These are phyloP conservation scores for Solanum microdontum DNA, from an alignment of 257 asterid genomes.

Conservation along the genomic window DNA sequence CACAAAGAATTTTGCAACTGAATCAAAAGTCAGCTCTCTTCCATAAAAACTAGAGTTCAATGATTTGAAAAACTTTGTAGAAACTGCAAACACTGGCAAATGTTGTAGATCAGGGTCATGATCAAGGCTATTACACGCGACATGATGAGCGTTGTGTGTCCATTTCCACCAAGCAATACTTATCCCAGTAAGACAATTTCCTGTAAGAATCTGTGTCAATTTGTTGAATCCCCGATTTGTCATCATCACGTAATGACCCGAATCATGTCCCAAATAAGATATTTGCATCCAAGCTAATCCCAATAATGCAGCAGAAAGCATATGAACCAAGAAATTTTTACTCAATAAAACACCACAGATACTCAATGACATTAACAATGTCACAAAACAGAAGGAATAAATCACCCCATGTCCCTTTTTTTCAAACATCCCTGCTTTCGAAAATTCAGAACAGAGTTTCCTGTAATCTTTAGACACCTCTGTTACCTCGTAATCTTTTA, in stretches of 20 bases:
- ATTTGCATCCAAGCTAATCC: constrained; percentile 35
- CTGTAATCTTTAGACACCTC: constrained; percentile 37
- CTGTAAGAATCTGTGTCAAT: constrained; percentile 55
- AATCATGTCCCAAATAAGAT: constrained; percentile 81
- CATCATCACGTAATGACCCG: constrained; percentile 86
- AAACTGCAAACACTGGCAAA: constrained; percentile 69
- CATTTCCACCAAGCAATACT: constrained; percentile 99
- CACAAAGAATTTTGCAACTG: constrained; percentile 43
- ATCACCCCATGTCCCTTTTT: constrained; percentile 35
- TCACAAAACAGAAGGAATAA: constrained; percentile 9
- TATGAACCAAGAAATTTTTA: constrained; percentile 13
- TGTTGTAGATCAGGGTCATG: constrained; percentile 92
- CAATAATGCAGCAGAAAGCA: constrained; percentile 24
- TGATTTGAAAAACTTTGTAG: constrained; percentile 35
- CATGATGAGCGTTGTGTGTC: constrained; percentile 91
- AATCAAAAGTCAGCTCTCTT: constrained; percentile 54
- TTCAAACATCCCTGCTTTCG: constrained; percentile 34
- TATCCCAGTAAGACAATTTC: constrained; percentile 89
- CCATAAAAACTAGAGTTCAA: constrained; percentile 52
- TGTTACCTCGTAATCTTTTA: constrained; percentile 27
- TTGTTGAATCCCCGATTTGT: constrained; percentile 31
- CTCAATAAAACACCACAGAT: constrained; percentile 22
- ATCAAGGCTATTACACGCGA: constrained; percentile 75
- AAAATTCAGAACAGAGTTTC: constrained; percentile 12
- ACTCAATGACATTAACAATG: constrained; percentile 4